Evolutionary conservation across 2,329 filamentous ascomycete species (phyloP).

Genomic region (Sordariomycetes sp.): DNA sequence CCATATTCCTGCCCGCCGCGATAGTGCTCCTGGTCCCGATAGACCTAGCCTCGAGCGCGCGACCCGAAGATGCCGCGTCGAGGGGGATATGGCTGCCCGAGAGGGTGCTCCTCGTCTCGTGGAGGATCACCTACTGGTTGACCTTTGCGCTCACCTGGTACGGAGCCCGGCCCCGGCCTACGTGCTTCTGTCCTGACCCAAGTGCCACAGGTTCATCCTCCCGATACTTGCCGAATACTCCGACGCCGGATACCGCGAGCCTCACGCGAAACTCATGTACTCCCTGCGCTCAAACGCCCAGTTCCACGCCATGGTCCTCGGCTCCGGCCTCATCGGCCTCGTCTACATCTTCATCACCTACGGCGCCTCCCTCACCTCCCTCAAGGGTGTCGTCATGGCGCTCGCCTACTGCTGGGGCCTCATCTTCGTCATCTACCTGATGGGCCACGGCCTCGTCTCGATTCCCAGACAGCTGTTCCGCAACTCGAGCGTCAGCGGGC

Average conservation of each 20-base stretch:
- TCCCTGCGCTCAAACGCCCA: constrained; percentile 77
- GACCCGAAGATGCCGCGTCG: constrained; percentile 54
- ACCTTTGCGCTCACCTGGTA: constrained; percentile 93
- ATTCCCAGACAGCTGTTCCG: constrained; percentile 73
- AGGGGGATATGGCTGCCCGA: constrained; percentile 81
- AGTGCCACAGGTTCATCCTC: constrained; percentile 60
- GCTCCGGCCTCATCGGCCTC: constrained; percentile 55
- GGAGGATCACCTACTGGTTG: constrained; percentile 95
- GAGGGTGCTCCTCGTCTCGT: constrained; percentile 67
- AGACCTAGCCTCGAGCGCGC: constrained; percentile 78
- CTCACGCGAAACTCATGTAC: constrained; percentile 67
- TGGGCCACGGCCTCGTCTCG: constrained; percentile 92
- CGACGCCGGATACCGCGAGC: constrained; percentile 84
- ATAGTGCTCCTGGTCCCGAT: constrained; percentile 90
- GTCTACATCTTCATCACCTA: constrained; percentile 75
- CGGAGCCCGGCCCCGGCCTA: constrained; percentile 10
- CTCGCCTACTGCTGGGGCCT: constrained; percentile 90
- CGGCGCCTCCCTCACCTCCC: constrained; percentile 54
- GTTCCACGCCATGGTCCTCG: constrained; percentile 73
- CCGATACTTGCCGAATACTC: constrained; percentile 89
- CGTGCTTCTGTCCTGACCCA: not conserved
- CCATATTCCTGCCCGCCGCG: constrained; percentile 82
- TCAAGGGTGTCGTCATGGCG: constrained; percentile 84
- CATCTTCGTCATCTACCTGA: constrained; percentile 84
- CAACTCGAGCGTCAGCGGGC: constrained; percentile 62